Conservation (phyloP, 257 asterid species). For the Solanum dulcamara region DNA sequence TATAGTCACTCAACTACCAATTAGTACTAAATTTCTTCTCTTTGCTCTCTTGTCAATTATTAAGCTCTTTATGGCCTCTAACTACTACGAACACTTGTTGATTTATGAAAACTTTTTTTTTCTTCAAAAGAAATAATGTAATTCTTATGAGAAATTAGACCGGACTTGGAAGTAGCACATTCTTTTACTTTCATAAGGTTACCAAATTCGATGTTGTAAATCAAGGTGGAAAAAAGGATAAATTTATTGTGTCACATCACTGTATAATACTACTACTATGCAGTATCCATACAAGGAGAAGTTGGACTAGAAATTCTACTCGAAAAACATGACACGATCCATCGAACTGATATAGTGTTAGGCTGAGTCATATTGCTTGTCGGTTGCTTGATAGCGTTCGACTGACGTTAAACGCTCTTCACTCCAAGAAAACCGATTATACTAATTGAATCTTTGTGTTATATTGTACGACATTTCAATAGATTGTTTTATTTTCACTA, state of each 20-base stretch:
- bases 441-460: neutral
- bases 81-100: neutral
- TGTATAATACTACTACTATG: neutral
- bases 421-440: neutral
- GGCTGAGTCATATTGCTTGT: neutral
- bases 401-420: neutral
- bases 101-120: neutral
- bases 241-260: neutral
- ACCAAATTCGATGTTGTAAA: neutral
- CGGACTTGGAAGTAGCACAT: neutral
- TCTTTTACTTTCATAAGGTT: neutral
- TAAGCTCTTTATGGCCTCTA: neutral
- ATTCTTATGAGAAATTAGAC: neutral
- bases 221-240: neutral
- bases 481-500: too few species aligned
- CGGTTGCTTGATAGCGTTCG: neutral
- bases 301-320: neutral
- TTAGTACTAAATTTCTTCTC: neutral
- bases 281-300: neutral
- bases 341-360: neutral
- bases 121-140: too few species aligned
- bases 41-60: neutral
- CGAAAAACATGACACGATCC: neutral
- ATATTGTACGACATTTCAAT: too few species aligned
- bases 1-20: neutral